Conservation (phyloP, 768 basidiomycete species). For the Pleurotus pulmonarius region DNA sequence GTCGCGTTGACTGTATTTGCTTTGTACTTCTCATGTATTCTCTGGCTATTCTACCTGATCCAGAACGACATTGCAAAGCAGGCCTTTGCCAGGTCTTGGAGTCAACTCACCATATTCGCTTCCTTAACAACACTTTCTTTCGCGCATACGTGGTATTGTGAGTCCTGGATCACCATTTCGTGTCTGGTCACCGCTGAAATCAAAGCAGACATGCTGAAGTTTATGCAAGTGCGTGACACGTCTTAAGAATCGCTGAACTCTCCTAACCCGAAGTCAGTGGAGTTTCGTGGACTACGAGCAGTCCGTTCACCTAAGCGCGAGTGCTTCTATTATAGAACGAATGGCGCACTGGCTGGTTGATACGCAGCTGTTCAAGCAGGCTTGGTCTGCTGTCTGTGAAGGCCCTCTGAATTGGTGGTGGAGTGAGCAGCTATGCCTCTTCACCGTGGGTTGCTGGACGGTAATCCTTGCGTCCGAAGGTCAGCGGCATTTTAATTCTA, state of each 20-base stretch:
- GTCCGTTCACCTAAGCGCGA: background rate
- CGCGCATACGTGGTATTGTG: conserved; percentile 49
- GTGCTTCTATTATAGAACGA: conserved; percentile 20
- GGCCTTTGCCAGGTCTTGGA: background rate
- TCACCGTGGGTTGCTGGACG: conserved; percentile 56
- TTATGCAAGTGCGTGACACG: conserved; percentile 25
- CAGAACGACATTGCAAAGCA: conserved; percentile 8
- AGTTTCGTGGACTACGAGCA: conserved; percentile 47
- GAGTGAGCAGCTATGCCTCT: conserved; percentile 61
- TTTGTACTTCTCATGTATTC: conserved; percentile 8
- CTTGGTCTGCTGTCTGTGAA: conserved; percentile 41
- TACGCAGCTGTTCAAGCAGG: conserved; percentile 60
- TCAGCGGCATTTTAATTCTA: conserved; percentile 17
- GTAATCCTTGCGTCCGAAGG: conserved; percentile 50
- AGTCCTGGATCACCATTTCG: conserved; percentile 15
- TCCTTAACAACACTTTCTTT: conserved; percentile 32
- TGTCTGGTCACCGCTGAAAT: background rate
- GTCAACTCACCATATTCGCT: conserved; percentile 20
- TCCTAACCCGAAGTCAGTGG: conserved; percentile 33
- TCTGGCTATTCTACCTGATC: conserved; percentile 6
- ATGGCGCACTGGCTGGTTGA: conserved; percentile 49
- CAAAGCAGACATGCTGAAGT: conserved; percentile 40
- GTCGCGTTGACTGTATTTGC: conserved; percentile 8
- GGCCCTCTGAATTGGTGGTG: conserved; percentile 63
- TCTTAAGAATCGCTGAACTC: background rate